phyloP scores from a whole-genome alignment of 225 moss, liverwort and hornwort species.

The Pleurozium schreberi region DNA sequence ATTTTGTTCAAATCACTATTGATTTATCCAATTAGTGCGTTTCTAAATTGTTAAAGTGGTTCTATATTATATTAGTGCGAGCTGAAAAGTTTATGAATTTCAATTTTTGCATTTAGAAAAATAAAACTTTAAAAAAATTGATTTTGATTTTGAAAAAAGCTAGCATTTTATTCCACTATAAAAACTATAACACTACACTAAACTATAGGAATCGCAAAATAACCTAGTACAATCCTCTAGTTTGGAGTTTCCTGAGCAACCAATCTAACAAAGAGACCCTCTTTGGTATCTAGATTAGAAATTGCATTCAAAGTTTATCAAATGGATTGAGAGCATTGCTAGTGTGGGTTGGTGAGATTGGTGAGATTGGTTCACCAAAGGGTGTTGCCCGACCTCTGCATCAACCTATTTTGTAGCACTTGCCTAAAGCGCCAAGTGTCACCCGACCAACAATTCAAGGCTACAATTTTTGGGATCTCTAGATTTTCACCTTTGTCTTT shows the following conservation, averaged over 20 bases:
- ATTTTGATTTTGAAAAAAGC: background rate
- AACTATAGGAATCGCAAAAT: too few species aligned
- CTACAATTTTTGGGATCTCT: background rate
- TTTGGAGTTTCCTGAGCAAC: background rate
- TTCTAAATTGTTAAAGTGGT: background rate
- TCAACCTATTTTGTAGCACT: background rate
- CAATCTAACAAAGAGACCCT: background rate
- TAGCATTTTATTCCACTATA: background rate
- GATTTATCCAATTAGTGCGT: background rate
- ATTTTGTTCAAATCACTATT: background rate
- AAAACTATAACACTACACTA: too few species aligned
- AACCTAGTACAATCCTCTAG: accelerated
- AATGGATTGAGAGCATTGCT: background rate
- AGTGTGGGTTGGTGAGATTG: accelerated
- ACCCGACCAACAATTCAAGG: accelerated
- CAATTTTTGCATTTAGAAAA: too few species aligned
- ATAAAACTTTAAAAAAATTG: background rate
- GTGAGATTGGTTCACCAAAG: too few species aligned
- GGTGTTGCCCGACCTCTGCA: accelerated
- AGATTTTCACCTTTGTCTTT: background rate
- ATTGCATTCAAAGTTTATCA: background rate
- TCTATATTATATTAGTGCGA: too few species aligned
- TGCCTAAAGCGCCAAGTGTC: accelerated
- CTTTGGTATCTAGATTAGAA: background rate
- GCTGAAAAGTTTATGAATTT: too few species aligned